phyloP scores from a whole-genome alignment of 306 rosid genomes.

The Vigna unguiculata region DNA sequence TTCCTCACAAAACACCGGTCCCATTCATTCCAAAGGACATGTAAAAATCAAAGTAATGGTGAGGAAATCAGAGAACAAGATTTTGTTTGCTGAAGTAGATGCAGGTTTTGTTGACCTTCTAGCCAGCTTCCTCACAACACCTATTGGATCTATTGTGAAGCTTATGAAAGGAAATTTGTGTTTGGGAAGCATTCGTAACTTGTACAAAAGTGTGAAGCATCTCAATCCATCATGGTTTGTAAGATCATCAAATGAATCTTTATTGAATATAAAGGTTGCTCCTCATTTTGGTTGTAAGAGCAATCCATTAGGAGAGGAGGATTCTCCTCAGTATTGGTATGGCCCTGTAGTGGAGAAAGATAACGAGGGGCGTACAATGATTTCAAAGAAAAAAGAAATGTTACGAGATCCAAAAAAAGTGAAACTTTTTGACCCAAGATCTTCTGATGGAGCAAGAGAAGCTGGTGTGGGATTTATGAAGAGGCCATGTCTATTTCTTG shows the following conservation, averaged over 20 bases:
- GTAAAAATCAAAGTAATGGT: conserved; percentile 20
- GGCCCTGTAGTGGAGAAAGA: neutral
- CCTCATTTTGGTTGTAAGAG: neutral
- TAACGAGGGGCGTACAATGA: neutral
- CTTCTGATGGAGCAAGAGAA: neutral
- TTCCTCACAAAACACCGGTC: neutral
- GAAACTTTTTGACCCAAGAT: neutral
- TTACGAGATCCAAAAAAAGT: neutral
- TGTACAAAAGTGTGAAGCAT: conserved; percentile 22
- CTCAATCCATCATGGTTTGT: conserved; percentile 3
- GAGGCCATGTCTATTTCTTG: neutral
- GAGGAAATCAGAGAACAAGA: conserved; percentile 41
- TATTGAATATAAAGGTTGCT: neutral
- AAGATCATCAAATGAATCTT: neutral
- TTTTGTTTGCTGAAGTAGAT: conserved; percentile 32
- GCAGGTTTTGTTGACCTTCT: conserved; percentile 42
- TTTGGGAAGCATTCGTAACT: neutral
- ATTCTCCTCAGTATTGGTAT: neutral
- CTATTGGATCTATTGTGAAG: neutral
- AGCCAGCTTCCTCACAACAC: conserved; percentile 40
- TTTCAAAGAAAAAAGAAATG: neutral
- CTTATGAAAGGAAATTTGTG: neutral
- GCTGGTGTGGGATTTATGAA: neutral
- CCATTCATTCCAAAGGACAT: neutral
- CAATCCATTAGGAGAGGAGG: neutral